phyloP scores from a whole-genome alignment of 2,329 filamentous ascomycete genomes.

The Calonectria naviculata region DNA sequence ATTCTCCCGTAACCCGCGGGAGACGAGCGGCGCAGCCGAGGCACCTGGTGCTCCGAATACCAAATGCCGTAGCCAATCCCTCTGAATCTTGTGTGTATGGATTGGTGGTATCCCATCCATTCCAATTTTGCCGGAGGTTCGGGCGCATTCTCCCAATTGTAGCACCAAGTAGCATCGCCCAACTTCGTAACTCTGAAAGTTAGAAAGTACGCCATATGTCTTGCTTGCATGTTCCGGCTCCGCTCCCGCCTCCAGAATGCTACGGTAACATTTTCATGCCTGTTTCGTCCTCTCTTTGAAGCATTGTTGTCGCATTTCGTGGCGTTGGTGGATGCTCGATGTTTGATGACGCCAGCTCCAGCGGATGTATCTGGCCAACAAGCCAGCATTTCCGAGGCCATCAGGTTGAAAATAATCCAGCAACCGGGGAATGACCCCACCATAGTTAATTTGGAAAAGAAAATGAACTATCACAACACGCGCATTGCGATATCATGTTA shows the following conservation, averaged over 20 bases:
- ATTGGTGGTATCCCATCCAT: background rate
- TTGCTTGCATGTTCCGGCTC: conserved; percentile 1
- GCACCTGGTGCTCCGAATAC: background rate
- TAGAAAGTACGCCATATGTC: background rate
- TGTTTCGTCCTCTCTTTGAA: background rate
- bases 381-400: background rate
- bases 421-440: background rate
- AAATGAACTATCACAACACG: background rate
- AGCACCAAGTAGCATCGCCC: background rate
- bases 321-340: background rate
- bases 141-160: background rate
- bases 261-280: conserved; percentile 13
- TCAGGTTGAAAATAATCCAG: background rate
- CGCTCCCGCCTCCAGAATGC: background rate
- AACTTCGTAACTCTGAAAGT: background rate
- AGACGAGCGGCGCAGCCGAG: conserved; percentile 8
- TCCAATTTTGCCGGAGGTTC: background rate
- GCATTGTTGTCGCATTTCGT: conserved; percentile 2
- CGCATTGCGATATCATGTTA: background rate
- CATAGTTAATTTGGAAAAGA: background rate
- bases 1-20: background rate
- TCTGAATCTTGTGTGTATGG: background rate
- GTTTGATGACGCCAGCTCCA: background rate
- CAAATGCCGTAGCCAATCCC: background rate
- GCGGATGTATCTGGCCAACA: background rate